Conservation (phyloP, 768 basidiomycete species). For the Calocybe indica region DNA sequence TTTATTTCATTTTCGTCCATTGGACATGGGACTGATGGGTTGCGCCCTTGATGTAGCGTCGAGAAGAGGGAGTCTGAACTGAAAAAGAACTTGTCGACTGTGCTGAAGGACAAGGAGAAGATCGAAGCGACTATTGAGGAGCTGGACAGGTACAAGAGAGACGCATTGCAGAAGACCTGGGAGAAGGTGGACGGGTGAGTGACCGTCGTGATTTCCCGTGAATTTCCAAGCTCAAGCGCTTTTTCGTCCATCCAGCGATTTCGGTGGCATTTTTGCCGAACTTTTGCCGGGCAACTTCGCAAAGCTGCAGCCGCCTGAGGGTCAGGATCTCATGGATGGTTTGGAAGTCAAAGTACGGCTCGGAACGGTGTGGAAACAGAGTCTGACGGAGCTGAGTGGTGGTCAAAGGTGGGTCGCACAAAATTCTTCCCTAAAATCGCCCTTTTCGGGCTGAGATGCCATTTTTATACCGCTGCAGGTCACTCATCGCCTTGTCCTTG, state of each 20-base stretch:
- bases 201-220: not conserved
- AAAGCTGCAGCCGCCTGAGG: constrained; percentile 90
- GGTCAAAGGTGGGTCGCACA: constrained; percentile 74
- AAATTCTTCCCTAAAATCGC: no score
- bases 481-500: constrained; percentile 92
- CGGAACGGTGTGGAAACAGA: constrained; percentile 96
- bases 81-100: constrained; percentile 82
- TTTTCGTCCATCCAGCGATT: constrained; percentile 59
- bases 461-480: constrained; percentile 41
- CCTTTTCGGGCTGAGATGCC: not conserved
- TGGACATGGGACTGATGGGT: not conserved
- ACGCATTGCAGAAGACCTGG: constrained; percentile 93
- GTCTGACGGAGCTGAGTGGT: constrained; percentile 93
- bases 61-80: constrained; percentile 90
- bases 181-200: constrained; percentile 87
- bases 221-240: not conserved
- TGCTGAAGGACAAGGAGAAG: constrained; percentile 89
- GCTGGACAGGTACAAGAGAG: constrained; percentile 90
- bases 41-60: constrained; percentile 45
- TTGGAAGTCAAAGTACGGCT: constrained; percentile 96
- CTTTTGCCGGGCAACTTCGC: constrained; percentile 95
- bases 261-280: constrained; percentile 94
- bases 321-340: constrained; percentile 89
- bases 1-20: constrained; percentile 1
- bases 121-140: constrained; percentile 93